phyloP scores from a whole-genome alignment of 257 asterid species.

The Knoxia roxburghii region DNA sequence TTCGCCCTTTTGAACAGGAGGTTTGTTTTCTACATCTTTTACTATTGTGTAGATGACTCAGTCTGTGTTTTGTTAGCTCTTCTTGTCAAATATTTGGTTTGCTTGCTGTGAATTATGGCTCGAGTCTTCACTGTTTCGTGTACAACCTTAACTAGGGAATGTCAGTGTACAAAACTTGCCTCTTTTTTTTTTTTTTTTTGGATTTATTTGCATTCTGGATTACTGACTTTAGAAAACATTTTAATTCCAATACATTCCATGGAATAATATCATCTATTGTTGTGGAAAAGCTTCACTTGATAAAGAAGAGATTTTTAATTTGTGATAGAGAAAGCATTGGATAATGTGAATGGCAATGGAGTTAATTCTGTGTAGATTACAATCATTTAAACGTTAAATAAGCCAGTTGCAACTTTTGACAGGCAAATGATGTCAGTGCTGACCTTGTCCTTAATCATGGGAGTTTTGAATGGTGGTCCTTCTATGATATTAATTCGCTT shows the following conservation, averaged over 20 bases:
- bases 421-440: conserved; percentile 74
- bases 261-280: neutral
- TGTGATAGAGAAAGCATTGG: neutral
- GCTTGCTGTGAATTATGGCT: neutral
- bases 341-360: neutral
- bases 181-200: neutral
- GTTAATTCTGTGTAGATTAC: neutral
- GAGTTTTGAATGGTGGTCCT: conserved; percentile 83
- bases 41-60: neutral
- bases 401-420: conserved; percentile 14
- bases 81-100: neutral
- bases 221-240: neutral
- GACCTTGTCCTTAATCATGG: conserved; percentile 69
- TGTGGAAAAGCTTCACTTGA: neutral
- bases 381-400: neutral
- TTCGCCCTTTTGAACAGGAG: conserved; percentile 78
- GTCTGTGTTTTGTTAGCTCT: neutral
- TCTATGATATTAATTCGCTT: conserved; percentile 53
- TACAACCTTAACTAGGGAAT: neutral
- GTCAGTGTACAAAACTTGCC: neutral
- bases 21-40: conserved; percentile 30
- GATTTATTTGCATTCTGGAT: neutral
- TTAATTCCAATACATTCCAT: neutral
- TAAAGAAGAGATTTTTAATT: neutral
- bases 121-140: neutral